Base-by-base conservation (phyloP, 352 stramenopile species). In the Vaucheria bursata region DNA sequence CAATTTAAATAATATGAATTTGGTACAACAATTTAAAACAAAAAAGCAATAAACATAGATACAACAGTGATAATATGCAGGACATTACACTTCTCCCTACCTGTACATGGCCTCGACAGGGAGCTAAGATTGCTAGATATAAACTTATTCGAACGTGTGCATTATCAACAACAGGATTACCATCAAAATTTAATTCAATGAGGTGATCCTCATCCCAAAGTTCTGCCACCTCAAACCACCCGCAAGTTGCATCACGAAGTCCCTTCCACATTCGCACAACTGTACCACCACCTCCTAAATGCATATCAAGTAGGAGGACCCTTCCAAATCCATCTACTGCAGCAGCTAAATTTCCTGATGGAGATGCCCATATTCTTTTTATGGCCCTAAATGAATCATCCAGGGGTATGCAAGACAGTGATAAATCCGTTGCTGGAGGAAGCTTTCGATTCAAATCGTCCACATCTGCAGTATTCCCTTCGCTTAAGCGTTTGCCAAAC, bases 231-330 rank as follows among this genome's bases (percentile, higher is more conserved):
- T 80, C 75, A 38, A 80, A 53, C 75, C 75, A 80, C 50, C 75
- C 75, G 37, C 75, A 80, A 32, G 72, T 32, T 40, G 75, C 75
- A 34, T 75, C 70, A 1, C 75, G 70, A 31, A 80, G 65, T 3
- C 75, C 75, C 53, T 80, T 80, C 75, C 75, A 80, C 75, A 80
- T 80, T 5, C 75, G 75, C 6, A 80, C 65, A 35, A 80, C 71
- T 38, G 3, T 39, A 31, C 65, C 29, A 31, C 65, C 3, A 18
- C 32, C 65, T 32, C 53, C 68, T 71, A 71, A 53, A 25, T 52
- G 53, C 35, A 64, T 79, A 64, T 82, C 77, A 52, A 82, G 68
- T n/a, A 82, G 77, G 71, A 82, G 64, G 33, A 82, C 77, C 34
- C 77, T 39, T 50, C 77, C 77, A 36, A 79, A 82, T 18, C 52